Evolutionary conservation across 2,329 filamentous ascomycete genomes (phyloP).

Genomic region (Chlorencoelia australis): DNA sequence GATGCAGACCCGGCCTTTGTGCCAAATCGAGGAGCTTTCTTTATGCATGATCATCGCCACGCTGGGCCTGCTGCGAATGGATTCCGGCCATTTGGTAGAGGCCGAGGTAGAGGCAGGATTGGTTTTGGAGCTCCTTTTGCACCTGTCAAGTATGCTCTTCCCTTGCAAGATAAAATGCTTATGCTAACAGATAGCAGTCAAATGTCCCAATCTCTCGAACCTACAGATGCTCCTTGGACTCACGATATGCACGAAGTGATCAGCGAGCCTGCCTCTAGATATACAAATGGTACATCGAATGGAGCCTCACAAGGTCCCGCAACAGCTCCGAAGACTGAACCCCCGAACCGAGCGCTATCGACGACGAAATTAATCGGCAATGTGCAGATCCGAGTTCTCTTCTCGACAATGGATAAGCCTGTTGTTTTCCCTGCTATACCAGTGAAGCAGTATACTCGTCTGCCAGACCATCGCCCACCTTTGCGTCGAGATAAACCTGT

Average conservation of each 20-base stretch:
- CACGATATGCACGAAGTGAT: constrained; percentile 85
- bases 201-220: constrained; percentile 42
- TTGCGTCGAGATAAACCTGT: constrained; percentile 94
- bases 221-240: constrained; percentile 69
- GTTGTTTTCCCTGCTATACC: constrained; percentile 65
- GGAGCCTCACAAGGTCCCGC: constrained; percentile 18
- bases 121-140: constrained; percentile 47
- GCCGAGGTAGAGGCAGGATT: constrained; percentile 48
- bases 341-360: constrained; percentile 70
- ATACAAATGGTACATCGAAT: constrained; percentile 31
- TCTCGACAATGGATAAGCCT: constrained; percentile 66
- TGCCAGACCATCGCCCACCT: constrained; percentile 89
- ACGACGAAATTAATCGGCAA: constrained; percentile 77
- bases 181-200: constrained; percentile 28
- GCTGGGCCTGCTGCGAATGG: constrained; percentile 68
- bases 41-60: constrained; percentile 89
- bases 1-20: constrained; percentile 90
- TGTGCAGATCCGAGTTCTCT: constrained; percentile 69
- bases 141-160: constrained; percentile 49
- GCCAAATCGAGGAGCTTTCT: constrained; percentile 88
- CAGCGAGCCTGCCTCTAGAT: constrained; percentile 32
- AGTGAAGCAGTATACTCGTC: constrained; percentile 83
- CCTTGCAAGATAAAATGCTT: constrained; percentile 6
- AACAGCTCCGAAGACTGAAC: constrained; percentile 43
- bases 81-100: constrained; percentile 62